These are phyloP conservation scores for Pestalotiopsis sp. DNA, from an alignment of 2,329 filamentous ascomycete species.

Conservation along the genomic window DNA sequence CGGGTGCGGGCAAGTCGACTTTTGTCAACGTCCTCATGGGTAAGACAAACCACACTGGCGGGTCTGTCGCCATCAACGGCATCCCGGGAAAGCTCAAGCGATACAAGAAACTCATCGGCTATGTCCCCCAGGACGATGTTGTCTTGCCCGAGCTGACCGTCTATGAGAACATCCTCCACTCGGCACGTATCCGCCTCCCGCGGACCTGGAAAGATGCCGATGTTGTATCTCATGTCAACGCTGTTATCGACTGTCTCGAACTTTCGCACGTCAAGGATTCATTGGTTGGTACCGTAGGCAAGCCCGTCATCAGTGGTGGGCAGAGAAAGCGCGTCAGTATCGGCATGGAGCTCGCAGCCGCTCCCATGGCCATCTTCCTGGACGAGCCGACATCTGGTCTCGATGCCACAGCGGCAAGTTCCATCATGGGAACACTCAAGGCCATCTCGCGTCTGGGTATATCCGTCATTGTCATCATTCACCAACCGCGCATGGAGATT, in stretches of 20 bases:
- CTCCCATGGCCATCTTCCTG: conserved; percentile 56
- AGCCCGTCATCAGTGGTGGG: conserved; percentile 57
- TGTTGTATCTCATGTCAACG: conserved; percentile 55
- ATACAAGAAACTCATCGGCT: conserved; percentile 63
- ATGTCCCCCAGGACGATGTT: conserved; percentile 64
- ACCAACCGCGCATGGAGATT: conserved; percentile 61
- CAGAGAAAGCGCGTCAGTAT: conserved; percentile 62
- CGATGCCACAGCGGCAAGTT: conserved; percentile 56
- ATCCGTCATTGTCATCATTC: conserved; percentile 60
- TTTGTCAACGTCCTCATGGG: conserved; percentile 65
- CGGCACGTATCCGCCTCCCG: conserved; percentile 55
- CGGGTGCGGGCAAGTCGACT: conserved; percentile 61
- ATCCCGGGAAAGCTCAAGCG: conserved; percentile 45
- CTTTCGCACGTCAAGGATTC: conserved; percentile 53
- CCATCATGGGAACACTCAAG: conserved; percentile 56
- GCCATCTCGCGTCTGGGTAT: conserved; percentile 56
- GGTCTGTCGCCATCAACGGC: conserved; percentile 55
- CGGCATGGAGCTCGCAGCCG: conserved; percentile 58
- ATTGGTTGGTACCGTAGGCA: conserved; percentile 51
- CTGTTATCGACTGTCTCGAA: conserved; percentile 56
- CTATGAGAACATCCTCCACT: conserved; percentile 63
- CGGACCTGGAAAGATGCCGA: conserved; percentile 50
- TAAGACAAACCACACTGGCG: conserved; percentile 52
- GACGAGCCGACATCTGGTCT: conserved; percentile 56
- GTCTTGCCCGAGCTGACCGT: conserved; percentile 62